Conservation (phyloP, 225 moss, liverwort and hornwort species). For the Bryoerythrophyllum caledonicum region DNA sequence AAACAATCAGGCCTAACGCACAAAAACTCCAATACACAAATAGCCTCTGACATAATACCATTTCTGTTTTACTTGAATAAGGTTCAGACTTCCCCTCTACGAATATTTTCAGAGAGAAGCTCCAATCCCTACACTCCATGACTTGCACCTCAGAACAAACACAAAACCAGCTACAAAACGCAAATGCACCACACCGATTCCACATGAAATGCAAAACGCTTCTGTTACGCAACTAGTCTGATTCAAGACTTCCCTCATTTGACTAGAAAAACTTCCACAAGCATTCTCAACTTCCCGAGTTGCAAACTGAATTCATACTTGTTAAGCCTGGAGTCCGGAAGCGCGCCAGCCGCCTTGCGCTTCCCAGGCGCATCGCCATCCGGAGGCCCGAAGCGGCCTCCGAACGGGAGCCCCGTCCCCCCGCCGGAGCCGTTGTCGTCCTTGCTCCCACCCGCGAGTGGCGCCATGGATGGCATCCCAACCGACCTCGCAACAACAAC, state of each 20-base stretch:
- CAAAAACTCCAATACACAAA: too few species aligned
- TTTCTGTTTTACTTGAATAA: neutral
- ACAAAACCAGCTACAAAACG: too few species aligned
- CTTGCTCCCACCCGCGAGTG: conserved; percentile 39
- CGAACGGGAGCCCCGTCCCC: conserved; percentile 27
- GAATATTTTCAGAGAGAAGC: neutral
- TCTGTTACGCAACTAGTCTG: too few species aligned
- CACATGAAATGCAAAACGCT: too few species aligned
- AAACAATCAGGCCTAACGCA: neutral
- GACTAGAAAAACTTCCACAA: too few species aligned
- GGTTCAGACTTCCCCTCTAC: neutral
- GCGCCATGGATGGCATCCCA: conserved; percentile 66
- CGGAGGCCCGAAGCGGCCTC: conserved; percentile 36
- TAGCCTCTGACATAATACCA: too few species aligned
- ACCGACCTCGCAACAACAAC: neutral
- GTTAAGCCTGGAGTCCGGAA: conserved; percentile 23
- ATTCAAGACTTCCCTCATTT: too few species aligned
- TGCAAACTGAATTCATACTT: conserved; percentile 29
- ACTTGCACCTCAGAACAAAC: too few species aligned
- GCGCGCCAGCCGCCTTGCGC: conserved; percentile 15
- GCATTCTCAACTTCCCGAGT: neutral
- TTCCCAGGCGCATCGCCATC: conserved; percentile 5
- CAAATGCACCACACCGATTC: neutral
- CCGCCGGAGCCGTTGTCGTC: conserved; percentile 22
- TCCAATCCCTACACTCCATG: too few species aligned